Base-by-base conservation (phyloP, 2,329 filamentous ascomycete species). In the Bipolaris bicolor region DNA sequence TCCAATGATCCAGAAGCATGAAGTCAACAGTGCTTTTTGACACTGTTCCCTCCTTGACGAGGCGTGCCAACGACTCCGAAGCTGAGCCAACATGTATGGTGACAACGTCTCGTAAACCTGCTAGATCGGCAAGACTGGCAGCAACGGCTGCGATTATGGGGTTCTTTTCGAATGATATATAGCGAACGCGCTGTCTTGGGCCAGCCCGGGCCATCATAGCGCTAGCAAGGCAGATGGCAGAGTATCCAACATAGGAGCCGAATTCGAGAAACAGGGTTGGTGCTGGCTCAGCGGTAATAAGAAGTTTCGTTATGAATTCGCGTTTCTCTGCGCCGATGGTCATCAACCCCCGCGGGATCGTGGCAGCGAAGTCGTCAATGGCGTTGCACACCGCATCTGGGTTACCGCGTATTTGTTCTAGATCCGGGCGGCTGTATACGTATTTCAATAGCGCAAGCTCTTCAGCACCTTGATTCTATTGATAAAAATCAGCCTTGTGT, bases 151-250 rank as follows among this genome's bases (percentile, higher is more conserved):
- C 45, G 7, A 48, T 48, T 9, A 48, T 48, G 3, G 45, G 45
- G 9, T 48, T 48, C 45, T 48, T 48, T 20, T 48, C 45, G 29
- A 48, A 48, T 5, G 45, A 48, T 1, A 48, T 7, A 16, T 48
- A 48, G 45, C 45, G 45, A 26, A 48, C 31, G 20, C 31, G 18
- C 31, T 48, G 45, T n/a, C 31, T 20, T 5, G 45, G 33, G 18
- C 31, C 20, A 24, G 45, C 45, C 22, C 33, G 20, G 9, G 33
- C 45, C 18, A 48, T 10, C 45, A 48, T 48, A 10, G 33, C 45
- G 15, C 45, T 48, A 18, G 45, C 45, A 26, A 48, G 45, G 34
- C 45, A 48, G 18, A 48, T 48, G 45, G 46, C 46, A n/a, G 46
- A 49, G 15, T 49, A 49, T 3, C 46, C 33, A 39, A 49, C 46